These are phyloP conservation scores for Hanseniaspora mollemarum DNA, from an alignment of 805 yeast species.

Conservation along the genomic window DNA sequence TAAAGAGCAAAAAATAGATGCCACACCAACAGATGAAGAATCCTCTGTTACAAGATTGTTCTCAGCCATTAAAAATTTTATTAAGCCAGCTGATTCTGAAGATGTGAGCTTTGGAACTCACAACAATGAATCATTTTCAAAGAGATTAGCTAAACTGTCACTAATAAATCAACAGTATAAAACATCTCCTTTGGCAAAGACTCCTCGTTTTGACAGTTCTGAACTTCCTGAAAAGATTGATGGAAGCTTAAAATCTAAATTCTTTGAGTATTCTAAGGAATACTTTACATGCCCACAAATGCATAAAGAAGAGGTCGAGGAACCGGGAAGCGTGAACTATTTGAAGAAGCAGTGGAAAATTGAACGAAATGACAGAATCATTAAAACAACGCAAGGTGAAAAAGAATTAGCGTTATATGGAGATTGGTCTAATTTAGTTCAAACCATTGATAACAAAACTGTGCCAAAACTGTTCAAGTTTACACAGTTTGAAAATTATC, in stretches of 20 bases:
- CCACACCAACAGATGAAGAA: slow-evolving; percentile 5
- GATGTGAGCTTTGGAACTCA: slow-evolving; percentile 25
- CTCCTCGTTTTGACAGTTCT: slow-evolving; percentile 40
- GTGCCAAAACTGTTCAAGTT: slow-evolving; percentile 72
- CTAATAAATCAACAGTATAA: slow-evolving; percentile 30
- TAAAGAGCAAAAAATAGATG: slow-evolving; percentile 16
- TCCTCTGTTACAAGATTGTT: slow-evolving; percentile 22
- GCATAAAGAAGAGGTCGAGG: slow-evolving; percentile 72
- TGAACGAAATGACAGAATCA: slow-evolving; percentile 74
- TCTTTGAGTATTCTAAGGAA: slow-evolving; percentile 67
- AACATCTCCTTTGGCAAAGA: slow-evolving; percentile 41
- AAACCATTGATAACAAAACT: slow-evolving; percentile 55
- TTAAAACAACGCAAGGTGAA: slow-evolving; percentile 81
- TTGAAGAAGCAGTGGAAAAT: slow-evolving; percentile 78
- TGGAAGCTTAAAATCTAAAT: slow-evolving; percentile 49
- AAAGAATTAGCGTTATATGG: slow-evolving; percentile 74
- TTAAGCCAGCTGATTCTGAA: slow-evolving; percentile 12
- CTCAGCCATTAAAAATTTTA: slow-evolving; percentile 20
- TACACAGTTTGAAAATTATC: slow-evolving; percentile 79
- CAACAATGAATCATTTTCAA: slow-evolving; percentile 5
- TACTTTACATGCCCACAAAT: slow-evolving; percentile 95
- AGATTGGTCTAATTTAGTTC: slow-evolving; percentile 61
- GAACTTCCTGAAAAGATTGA: slow-evolving; percentile 22
- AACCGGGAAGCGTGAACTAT: slow-evolving; percentile 82
- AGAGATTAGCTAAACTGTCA: slow-evolving; percentile 19